Conservation (phyloP, 257 asterid genomes). For the Ligustrum vulgare region DNA sequence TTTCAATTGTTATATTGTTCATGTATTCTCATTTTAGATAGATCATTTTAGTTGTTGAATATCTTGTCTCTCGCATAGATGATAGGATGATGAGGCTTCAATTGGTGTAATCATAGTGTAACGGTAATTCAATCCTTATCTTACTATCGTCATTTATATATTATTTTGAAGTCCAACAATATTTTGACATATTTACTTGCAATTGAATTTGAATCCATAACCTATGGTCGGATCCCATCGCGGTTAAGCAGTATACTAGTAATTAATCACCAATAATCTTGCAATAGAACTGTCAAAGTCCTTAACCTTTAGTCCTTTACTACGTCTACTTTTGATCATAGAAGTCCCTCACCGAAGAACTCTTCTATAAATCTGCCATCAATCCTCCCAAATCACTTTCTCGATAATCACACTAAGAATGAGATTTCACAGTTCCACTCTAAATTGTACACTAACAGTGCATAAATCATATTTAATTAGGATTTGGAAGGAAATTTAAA, state of each 20-base stretch:
- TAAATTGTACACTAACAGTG: background rate
- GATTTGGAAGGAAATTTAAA: too few species aligned
- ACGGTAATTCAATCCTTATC: too few species aligned
- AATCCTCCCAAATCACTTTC: background rate
- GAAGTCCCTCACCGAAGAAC: background rate
- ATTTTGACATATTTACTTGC: too few species aligned
- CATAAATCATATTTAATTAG: too few species aligned
- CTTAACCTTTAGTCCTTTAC: background rate
- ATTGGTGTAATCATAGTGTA: too few species aligned
- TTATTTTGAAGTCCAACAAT: too few species aligned
- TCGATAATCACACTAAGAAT: background rate
- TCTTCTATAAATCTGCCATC: background rate
- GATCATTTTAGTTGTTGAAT: slow-evolving; percentile 13
- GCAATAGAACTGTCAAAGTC: background rate
- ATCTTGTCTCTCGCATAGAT: background rate
- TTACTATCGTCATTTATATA: too few species aligned
- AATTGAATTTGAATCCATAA: too few species aligned
- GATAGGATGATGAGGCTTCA: too few species aligned
- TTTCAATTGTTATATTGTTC: background rate
- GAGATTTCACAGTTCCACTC: background rate
- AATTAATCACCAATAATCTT: background rate
- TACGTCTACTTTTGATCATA: background rate
- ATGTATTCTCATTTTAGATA: slow-evolving; percentile 14
- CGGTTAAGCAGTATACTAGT: too few species aligned
- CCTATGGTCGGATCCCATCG: too few species aligned